Conservation (phyloP, 1,284 basidiomycete genomes). For the Meripilus lineatus region DNA sequence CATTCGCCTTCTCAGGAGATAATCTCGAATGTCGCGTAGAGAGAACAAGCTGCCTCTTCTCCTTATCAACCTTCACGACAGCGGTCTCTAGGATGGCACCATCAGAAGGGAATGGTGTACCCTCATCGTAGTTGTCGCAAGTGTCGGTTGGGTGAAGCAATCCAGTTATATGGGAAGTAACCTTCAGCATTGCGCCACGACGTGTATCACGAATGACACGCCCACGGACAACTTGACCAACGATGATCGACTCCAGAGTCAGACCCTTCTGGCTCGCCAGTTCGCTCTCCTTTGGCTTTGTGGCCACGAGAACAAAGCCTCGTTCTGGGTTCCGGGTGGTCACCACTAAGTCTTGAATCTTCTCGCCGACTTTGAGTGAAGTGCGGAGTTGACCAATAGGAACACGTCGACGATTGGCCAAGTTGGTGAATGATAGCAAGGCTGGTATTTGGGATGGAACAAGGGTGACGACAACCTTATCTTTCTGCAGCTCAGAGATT, state of each 20-base stretch:
- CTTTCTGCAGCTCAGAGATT: constrained; percentile 78
- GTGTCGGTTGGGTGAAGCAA: constrained; percentile 78
- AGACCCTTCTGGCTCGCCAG: constrained; percentile 49
- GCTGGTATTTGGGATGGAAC: constrained; percentile 72
- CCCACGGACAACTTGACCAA: constrained; percentile 75
- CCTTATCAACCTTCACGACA: constrained; percentile 64
- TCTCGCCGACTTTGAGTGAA: constrained; percentile 67
- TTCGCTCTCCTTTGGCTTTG: constrained; percentile 52
- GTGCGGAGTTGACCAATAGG: constrained; percentile 69
- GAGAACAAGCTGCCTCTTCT: constrained; percentile 66
- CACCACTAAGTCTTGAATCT: constrained; percentile 77
- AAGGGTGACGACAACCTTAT: constrained; percentile 75
- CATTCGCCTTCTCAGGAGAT: constrained; percentile 41
- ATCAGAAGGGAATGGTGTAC: constrained; percentile 53
- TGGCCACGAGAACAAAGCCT: constrained; percentile 83
- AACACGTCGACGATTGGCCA: constrained; percentile 77
- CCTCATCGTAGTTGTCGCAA: constrained; percentile 71
- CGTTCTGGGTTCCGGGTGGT: constrained; percentile 89
- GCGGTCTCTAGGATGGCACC: constrained; percentile 68
- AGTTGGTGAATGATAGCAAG: constrained; percentile 79
- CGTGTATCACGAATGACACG: constrained; percentile 69
- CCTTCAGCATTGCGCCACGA: constrained; percentile 71
- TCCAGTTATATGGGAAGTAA: constrained; percentile 67
- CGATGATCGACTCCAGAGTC: constrained; percentile 58
- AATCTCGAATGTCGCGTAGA: constrained; percentile 77